A percentile compares a stretch with the other conserved stretches of the same genome.
These are phyloP conservation scores for Malassezia caprae DNA, from an alignment of 1,284 basidiomycete species.

Conservation along the genomic window DNA sequence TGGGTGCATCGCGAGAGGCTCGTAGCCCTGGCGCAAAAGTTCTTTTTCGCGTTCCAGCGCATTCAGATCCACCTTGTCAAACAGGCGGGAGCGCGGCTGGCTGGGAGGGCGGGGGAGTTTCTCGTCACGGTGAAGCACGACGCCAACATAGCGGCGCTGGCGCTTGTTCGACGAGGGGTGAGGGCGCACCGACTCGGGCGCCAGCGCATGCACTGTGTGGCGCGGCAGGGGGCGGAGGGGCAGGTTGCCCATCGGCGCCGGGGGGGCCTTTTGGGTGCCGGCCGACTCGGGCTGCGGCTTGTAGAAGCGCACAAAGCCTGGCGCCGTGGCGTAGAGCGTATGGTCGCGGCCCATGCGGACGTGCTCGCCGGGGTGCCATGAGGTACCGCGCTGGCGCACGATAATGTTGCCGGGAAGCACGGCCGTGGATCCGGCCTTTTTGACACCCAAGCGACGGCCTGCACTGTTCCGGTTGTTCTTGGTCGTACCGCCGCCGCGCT, in stretches of 20 bases:
- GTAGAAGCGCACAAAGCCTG: constrained; percentile 46
- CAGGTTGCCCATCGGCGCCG: constrained; percentile 16
- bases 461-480: constrained; percentile 47
- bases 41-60: constrained; percentile 23
- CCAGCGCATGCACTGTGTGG: constrained; percentile 1
- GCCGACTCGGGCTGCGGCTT: constrained; percentile 14
- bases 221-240: constrained; percentile 24
- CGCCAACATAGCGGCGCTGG: constrained; percentile 38
- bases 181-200: constrained; percentile 13
- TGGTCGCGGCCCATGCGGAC: constrained; percentile 44
- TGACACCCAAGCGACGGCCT: constrained; percentile 45
- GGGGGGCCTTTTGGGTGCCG: not conserved
- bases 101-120: constrained; percentile 24
- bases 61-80: constrained; percentile 38
- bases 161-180: constrained; percentile 37
- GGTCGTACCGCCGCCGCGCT: constrained; percentile 45
- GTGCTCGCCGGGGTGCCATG: constrained; percentile 45
- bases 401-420: constrained; percentile 38
- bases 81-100: constrained; percentile 27
- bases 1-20: constrained; percentile 10
- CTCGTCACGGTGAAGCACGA: constrained; percentile 27
- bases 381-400: constrained; percentile 43
- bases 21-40: constrained; percentile 10
- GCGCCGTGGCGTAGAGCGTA: constrained; percentile 41
- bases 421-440: constrained; percentile 28